Conservation (phyloP, 2,329 filamentous ascomycete species). For the Penicillium sp. region DNA sequence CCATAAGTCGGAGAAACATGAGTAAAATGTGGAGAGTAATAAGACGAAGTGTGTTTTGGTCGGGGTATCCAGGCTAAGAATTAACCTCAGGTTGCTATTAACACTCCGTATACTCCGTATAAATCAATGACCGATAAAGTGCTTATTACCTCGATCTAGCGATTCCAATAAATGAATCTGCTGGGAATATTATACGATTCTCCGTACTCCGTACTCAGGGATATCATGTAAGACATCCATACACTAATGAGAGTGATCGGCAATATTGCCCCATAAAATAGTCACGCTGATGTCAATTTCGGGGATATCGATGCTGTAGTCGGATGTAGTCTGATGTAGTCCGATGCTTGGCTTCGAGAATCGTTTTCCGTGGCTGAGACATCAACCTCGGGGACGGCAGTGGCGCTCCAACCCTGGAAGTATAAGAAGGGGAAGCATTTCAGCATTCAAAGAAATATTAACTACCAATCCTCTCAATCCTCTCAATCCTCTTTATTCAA, state of each 20-base stretch:
- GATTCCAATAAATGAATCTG: not conserved
- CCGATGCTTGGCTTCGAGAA: not conserved
- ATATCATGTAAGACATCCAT: not conserved
- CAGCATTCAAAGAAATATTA: not conserved
- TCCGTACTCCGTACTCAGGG: too few species aligned
- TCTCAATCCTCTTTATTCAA: too few species aligned
- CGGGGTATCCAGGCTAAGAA: not conserved
- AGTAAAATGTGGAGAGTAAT: not conserved
- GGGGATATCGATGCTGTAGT: not conserved
- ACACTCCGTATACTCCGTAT: too few species aligned
- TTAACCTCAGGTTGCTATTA: not conserved
- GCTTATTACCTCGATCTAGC: too few species aligned
- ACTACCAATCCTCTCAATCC: not conserved
- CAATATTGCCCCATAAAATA: not conserved
- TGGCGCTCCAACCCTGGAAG: not conserved
- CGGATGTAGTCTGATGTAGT: not conserved
- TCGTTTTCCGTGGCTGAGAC: constrained; percentile 3
- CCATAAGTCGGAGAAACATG: constrained; percentile 5
- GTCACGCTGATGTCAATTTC: constrained; percentile 3
- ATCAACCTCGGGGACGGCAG: constrained; percentile 5
- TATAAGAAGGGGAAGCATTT: constrained; percentile 1
- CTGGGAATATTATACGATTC: not conserved
- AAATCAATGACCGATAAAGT: too few species aligned
- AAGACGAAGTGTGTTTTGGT: not conserved
- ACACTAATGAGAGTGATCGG: not conserved